Evolutionary conservation across 2,329 filamentous ascomycete genomes (phyloP).

Genomic region (Pseudogymnoascus sp.): DNA sequence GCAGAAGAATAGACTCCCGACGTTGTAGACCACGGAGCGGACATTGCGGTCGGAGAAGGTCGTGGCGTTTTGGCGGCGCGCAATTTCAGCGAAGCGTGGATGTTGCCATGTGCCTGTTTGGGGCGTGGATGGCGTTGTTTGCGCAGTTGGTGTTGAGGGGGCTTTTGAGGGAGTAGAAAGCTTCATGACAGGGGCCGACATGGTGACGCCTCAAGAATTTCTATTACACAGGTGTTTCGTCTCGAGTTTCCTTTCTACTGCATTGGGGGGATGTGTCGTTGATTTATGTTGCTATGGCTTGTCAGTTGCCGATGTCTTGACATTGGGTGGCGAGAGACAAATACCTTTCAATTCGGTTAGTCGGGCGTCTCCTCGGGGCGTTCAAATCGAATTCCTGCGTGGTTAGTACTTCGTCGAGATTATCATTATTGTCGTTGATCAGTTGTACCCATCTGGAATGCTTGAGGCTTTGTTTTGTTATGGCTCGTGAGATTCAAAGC

Average conservation of each 20-base stretch:
- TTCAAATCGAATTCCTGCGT: background rate
- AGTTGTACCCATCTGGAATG: background rate
- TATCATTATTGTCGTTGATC: slow-evolving; percentile 6
- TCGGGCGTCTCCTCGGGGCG: background rate
- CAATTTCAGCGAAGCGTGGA: slow-evolving; percentile 80
- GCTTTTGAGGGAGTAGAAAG: slow-evolving; percentile 13
- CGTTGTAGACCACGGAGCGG: slow-evolving; percentile 61
- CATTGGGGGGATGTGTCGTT: background rate
- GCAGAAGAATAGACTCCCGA: slow-evolving; percentile 43
- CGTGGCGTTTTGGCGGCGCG: slow-evolving; percentile 66
- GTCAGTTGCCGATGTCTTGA: background rate
- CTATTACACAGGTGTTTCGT: background rate
- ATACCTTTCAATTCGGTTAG: slow-evolving; percentile 1
- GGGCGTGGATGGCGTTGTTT: slow-evolving; percentile 22
- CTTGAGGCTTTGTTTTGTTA: slow-evolving; percentile 7
- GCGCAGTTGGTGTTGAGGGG: slow-evolving; percentile 28
- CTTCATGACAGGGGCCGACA: background rate
- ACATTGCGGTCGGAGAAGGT: slow-evolving; percentile 75
- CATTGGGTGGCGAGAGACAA: background rate
- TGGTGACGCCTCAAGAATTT: background rate
- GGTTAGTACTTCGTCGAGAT: slow-evolving; percentile 4
- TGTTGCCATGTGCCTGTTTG: slow-evolving; percentile 77
- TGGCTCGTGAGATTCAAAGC: slow-evolving; percentile 4
- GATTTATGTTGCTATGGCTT: background rate
- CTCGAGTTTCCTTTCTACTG: background rate